Evolutionary conservation across 306 rosid genomes (phyloP).

Genomic region (Acacia melanoxylon): DNA sequence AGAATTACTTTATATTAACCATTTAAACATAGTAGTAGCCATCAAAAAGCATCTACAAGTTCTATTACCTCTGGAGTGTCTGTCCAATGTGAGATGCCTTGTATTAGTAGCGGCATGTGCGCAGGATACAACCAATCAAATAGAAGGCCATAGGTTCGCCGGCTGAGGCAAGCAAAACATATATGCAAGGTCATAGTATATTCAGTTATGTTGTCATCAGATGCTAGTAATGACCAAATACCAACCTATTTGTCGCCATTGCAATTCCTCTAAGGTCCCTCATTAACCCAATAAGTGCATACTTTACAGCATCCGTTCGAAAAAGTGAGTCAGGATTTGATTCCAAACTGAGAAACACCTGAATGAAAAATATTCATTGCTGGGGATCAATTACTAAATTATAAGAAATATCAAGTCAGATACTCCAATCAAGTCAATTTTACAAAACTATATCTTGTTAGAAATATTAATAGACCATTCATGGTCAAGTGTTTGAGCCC

Average conservation of each 20-base stretch:
- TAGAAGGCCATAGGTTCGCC: conserved; percentile 89
- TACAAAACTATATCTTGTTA: conserved; percentile 10
- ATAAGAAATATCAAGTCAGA: conserved; percentile 21
- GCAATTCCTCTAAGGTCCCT: conserved; percentile 98
- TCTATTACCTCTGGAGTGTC: conserved; percentile 92
- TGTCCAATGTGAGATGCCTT: conserved; percentile 91
- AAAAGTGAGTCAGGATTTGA: conserved; percentile 92
- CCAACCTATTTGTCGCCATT: conserved; percentile 93
- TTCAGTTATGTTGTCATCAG: conserved; percentile 14
- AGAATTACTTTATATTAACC: neutral
- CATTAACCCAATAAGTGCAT: conserved; percentile 86
- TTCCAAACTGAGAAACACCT: conserved; percentile 90
- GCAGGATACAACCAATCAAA: conserved; percentile 99
- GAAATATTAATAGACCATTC: neutral
- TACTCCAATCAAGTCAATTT: conserved; percentile 1
- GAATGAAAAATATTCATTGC: conserved; percentile 24
- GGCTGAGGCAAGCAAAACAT: conserved; percentile 55
- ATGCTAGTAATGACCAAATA: conserved; percentile 26
- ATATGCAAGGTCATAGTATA: conserved; percentile 7
- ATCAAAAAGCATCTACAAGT: conserved; percentile 8
- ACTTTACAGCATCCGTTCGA: conserved; percentile 86
- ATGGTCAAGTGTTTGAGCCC: neutral
- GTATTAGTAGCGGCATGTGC: conserved; percentile 83
- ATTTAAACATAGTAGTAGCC: neutral
- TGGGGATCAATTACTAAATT: neutral